phyloP scores from a whole-genome alignment of 2,329 filamentous ascomycete genomes.

The Sphaerulina vaccinii region DNA sequence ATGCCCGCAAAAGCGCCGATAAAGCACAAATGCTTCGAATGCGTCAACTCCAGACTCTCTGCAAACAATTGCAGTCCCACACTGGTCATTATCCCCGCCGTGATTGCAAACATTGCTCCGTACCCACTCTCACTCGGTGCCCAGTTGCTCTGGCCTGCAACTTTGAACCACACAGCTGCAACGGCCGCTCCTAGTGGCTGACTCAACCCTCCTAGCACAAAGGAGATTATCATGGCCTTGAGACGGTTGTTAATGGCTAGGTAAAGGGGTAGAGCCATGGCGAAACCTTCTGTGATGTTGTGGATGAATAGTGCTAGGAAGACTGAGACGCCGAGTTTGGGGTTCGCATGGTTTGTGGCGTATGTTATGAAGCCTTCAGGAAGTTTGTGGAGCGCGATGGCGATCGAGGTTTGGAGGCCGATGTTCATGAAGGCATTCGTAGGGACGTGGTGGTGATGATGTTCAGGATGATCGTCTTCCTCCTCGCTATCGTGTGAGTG shows the following conservation, averaged over 20 bases:
- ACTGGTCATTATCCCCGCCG: constrained; percentile 91
- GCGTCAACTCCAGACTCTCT: constrained; percentile 79
- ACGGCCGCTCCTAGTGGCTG: constrained; percentile 84
- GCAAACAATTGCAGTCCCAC: constrained; percentile 87
- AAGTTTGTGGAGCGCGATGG: constrained; percentile 93
- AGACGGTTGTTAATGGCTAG: constrained; percentile 79
- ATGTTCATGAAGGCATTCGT: constrained; percentile 91
- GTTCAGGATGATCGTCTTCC: constrained; percentile 21
- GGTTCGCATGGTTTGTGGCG: constrained; percentile 94
- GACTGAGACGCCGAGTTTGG: constrained; percentile 80
- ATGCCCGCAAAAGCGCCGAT: constrained; percentile 82
- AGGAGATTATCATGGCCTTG: constrained; percentile 81
- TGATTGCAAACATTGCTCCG: constrained; percentile 80
- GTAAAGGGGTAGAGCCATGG: constrained; percentile 87
- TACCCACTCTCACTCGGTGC: constrained; percentile 61
- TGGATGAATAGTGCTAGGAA: constrained; percentile 97
- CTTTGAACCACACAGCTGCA: constrained; percentile 81
- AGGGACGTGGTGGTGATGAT: constrained; percentile 91
- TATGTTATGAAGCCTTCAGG: constrained; percentile 88
- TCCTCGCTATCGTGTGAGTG: constrained; percentile 15
- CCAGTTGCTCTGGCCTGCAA: constrained; percentile 56
- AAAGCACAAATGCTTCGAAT: constrained; percentile 74
- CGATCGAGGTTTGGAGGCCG: constrained; percentile 91
- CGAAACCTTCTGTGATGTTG: constrained; percentile 96
- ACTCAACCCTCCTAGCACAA: constrained; percentile 77